Evolutionary conservation across 257 asterid species (phyloP), one percentile per base, ranked within the genome.

Genomic region (Solanum neorickii): DNA sequence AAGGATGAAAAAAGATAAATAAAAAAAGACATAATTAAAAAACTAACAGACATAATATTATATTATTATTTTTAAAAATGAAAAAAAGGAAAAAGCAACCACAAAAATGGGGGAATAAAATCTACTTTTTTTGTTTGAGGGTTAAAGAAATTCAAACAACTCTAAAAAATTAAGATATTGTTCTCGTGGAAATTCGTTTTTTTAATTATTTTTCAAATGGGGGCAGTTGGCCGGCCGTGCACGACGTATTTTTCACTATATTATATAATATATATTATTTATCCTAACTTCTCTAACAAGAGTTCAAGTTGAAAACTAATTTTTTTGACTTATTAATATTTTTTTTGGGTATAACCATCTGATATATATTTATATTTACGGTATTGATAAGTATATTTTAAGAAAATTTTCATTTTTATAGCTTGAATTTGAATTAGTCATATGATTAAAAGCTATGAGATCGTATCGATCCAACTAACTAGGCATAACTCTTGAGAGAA

Each of bases 181-280:
- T 94, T 89, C 92, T 66, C 39, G 62, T 86, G 89, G 87, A 89
- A 90, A 90, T 87, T 91, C 66, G 6, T 83, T 68, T 77, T 80
- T 29, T 10, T 78, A 77, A 52, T 29, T 10, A 18, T 21, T 47
- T 56, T 56, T 56, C 65, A 56, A 56, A 82, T 42, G 37, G 33
- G n/a, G 44, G 83, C 35, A 37, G 21, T 9, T 47, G 87, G 92
- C 88, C 93, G 90, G 93, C 91, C 89, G 87, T 88, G 93, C 94
- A 89, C 94, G 96, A 93, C 87, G 68, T 82, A 82, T 82, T 29
- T 33, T 82, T 82, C 62, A 82, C 10, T 82, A 29, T 46, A 27
- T 0, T 33, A 65, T 56, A n/a, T 65, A 65, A 70, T 70, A 31
- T 16, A 16, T 18, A 47, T 49, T 10, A 27, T 5, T 10, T 16